Percentiles rank a stretch among this genome's conserved stretches.
phyloP scores from a whole-genome alignment of 2,329 filamentous ascomycete genomes.

The Alternaria sp. region DNA sequence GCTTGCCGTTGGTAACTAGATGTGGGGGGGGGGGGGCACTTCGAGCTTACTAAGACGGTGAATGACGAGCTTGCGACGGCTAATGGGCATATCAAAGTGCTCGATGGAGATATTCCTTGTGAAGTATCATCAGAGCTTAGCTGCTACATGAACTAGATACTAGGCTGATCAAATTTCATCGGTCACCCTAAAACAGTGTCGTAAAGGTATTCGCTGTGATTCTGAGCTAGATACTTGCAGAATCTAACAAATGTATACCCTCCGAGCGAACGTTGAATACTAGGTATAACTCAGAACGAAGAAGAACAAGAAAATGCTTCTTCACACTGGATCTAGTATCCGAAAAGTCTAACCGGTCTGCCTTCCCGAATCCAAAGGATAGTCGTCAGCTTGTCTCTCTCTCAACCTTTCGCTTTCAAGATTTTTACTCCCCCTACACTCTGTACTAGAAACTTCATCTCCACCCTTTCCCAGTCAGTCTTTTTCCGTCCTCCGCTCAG shows the following conservation, averaged over 20 bases:
- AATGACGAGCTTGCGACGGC: background rate
- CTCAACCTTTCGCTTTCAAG: too few species aligned
- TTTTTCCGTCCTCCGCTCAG: too few species aligned
- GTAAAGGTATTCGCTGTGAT: background rate
- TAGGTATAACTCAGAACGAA: too few species aligned
- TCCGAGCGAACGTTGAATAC: background rate
- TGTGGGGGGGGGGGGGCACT: background rate
- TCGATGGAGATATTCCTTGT: background rate
- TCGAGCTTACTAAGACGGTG: background rate
- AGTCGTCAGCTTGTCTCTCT: too few species aligned
- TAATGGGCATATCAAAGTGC: background rate
- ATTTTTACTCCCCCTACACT: too few species aligned
- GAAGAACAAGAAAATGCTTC: too few species aligned
- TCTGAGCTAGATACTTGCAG: too few species aligned
- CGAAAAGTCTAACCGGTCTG: too few species aligned
- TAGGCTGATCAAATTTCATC: background rate
- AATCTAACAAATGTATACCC: background rate
- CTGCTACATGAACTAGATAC: background rate
- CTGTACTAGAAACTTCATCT: too few species aligned
- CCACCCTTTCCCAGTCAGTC: too few species aligned
- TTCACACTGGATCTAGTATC: too few species aligned
- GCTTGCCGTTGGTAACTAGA: constrained; percentile 23
- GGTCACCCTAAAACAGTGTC: background rate
- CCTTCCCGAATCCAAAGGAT: too few species aligned
- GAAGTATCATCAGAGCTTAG: background rate